Conservation (phyloP, 2,329 filamentous ascomycete genomes). For the Teratosphaeria viscida region DNA sequence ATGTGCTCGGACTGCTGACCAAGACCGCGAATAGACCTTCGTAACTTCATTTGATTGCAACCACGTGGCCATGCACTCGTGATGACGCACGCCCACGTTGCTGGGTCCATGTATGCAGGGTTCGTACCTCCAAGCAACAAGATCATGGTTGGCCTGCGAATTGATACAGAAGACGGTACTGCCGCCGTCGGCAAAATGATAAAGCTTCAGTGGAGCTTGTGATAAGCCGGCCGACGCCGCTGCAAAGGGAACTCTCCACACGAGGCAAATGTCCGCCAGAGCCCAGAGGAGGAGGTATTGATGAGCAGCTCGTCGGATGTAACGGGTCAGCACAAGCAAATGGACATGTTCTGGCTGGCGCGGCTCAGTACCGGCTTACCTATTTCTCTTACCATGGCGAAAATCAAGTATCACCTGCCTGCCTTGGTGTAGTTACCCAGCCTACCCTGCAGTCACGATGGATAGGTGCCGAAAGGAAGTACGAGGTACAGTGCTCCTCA, state of each 20-base stretch:
- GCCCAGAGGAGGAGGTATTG: too few species aligned
- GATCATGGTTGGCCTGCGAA: not conserved
- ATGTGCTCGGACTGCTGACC: slow-evolving; percentile 35
- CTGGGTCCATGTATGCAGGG: not conserved
- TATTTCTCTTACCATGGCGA: not conserved
- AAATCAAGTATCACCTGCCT: not conserved
- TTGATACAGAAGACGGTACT: not conserved
- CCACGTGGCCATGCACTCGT: not conserved
- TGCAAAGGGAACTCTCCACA: not conserved
- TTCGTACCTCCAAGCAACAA: slow-evolving; percentile 7
- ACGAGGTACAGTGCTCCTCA: not conserved
- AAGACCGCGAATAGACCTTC: slow-evolving; percentile 18
- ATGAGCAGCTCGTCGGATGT: not conserved
- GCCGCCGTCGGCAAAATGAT: not conserved
- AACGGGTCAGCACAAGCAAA: not conserved
- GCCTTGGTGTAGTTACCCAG: not conserved
- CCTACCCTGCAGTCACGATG: not conserved
- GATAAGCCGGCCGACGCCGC: not conserved
- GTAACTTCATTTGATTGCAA: slow-evolving; percentile 15
- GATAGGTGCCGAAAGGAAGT: not conserved
- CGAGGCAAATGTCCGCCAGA: not conserved
- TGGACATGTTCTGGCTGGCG: too few species aligned
- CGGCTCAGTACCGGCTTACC: not conserved
- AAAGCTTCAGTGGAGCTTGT: not conserved
- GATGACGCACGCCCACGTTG: not conserved